Conservation (phyloP, 106 monocot species). For the Dioscorea zingiberensis region DNA sequence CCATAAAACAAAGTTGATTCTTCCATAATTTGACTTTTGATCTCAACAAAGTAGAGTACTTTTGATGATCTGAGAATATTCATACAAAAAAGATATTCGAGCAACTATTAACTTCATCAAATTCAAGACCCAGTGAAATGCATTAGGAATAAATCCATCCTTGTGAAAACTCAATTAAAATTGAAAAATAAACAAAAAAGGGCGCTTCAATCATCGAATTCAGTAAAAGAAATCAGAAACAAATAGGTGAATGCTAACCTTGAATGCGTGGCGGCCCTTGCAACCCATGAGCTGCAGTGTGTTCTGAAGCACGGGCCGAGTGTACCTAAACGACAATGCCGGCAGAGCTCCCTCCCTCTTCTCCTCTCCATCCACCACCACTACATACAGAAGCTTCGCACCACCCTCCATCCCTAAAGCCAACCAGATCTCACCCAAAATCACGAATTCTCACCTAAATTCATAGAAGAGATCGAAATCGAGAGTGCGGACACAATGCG, state of each 20-base stretch:
- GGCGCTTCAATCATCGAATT: too few species aligned
- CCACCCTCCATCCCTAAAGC: conserved; percentile 37
- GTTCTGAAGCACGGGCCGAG: conserved; percentile 75
- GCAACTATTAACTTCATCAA: neutral
- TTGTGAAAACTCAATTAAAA: neutral
- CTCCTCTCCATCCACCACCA: conserved; percentile 50
- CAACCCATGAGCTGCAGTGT: conserved; percentile 84
- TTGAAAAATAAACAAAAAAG: neutral
- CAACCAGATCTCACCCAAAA: neutral
- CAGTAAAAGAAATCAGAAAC: too few species aligned
- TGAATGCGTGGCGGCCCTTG: conserved; percentile 87
- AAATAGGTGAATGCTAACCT: conserved; percentile 27
- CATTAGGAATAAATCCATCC: too few species aligned
- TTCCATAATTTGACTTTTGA: too few species aligned
- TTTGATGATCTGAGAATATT: too few species aligned
- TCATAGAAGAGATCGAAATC: neutral
- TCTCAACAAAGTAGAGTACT: too few species aligned
- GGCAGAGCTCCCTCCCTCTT: neutral
- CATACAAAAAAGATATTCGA: too few species aligned
- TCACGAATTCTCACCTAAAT: neutral
- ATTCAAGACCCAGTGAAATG: neutral
- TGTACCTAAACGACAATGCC: conserved; percentile 48
- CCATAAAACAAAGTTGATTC: too few species aligned
- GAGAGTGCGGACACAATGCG: conserved; percentile 2
- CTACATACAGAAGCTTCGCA: conserved; percentile 60